Evolutionary conservation across 2,329 filamentous ascomycete species (phyloP), one percentile per base, ranked within the genome.

Genomic region (Aspergillus sp.): DNA sequence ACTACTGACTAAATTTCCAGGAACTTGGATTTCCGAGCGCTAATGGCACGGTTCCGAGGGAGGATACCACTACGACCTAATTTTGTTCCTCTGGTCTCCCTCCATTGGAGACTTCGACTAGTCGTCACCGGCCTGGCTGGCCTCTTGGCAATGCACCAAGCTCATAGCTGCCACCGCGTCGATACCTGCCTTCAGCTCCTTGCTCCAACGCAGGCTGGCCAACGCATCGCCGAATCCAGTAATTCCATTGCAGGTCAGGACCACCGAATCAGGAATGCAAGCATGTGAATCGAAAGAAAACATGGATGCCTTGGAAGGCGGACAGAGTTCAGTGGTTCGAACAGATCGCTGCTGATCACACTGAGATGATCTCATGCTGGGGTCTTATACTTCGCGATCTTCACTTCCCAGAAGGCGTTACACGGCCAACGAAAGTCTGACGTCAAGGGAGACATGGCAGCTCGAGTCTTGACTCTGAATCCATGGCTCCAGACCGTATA

Each of bases 301-400:
- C 18, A 17, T 22, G n/a, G 17, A n/a, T 9, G 45, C 45, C 26
- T 36, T 36, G 34, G 34, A 15, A 34, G 30, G 45, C 45, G n/a
- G 7, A 15, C 45, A 36, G 26, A 48, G 30, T 34, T 48, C n/a
- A 34, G 30, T 48, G 45, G 45, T 18, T 22, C 12, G 45, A 48
- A 36, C 45, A 36, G 17, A 32, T 22, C 8, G 45, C 20, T 34
- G 45, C 22, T 34, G 45, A 48, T 48, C 22, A 5, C 36, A 9
- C 9, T 41, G 26, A 34, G 15, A 54, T 54, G 51, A 54, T 48
- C 43, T 54, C 51, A 54, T 53, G 30, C 51, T 45, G 43, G 9
- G 39, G 32, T 39, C 49, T 43, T 34, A 43, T 36, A 22, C 39
- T 36, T 36, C 48, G 24, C 17, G 48, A 53, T 34, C 26, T 44